Evolutionary conservation across 202 grass and related monocot genomes (phyloP), one percentile per base, ranked within the genome.

Genomic region (Digitaria exilis): DNA sequence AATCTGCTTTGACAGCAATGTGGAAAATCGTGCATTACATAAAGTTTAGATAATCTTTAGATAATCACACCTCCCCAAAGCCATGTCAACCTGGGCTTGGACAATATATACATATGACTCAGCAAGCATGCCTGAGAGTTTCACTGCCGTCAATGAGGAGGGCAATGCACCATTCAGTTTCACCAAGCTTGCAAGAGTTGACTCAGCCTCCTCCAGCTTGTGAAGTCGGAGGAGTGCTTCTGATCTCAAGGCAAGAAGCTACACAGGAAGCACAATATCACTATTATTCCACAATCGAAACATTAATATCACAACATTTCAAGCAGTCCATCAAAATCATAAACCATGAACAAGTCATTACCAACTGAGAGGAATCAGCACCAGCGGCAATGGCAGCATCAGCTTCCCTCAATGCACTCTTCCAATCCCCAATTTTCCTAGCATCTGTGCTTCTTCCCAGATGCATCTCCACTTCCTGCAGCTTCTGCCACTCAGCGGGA

Each of bases 61-160:
- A n/a, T n/a, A n/a, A n/a, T n/a, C n/a, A n/a, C 78, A 98, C 96
- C 93, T 95, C 46, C 96, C 93, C 77, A 99, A 88, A 65, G 96
- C 96, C 93, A 96, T 92, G 79, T 99, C 96, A 69, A 96, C 86
- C 80, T 92, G 93, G 1, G 93, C 93, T 82, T 79, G 89, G 46
- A 96, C 89, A 82, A 96, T 91, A 77, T 80, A 68, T 50, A 94
- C 75, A 69, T 99, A 99, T 51, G 93, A 92, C 61, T 82, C 88
- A 71, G 82, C 78, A 35, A 91, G 58, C 93, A 99, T 96, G 65
- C 96, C 93, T 9, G 89, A 93, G 37, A 89, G 79, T 46, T 94
- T 96, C 67, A 44, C 60, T 50, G 75, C 46, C 35, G 70, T 60
- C 61, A 60, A 79, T 83, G 87, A 85, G 67, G 75, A 83, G 44